Evolutionary conservation across 345 rosid species (phyloP), one percentile per base, ranked within the genome.

Genomic region (Fremontodendron californicum): DNA sequence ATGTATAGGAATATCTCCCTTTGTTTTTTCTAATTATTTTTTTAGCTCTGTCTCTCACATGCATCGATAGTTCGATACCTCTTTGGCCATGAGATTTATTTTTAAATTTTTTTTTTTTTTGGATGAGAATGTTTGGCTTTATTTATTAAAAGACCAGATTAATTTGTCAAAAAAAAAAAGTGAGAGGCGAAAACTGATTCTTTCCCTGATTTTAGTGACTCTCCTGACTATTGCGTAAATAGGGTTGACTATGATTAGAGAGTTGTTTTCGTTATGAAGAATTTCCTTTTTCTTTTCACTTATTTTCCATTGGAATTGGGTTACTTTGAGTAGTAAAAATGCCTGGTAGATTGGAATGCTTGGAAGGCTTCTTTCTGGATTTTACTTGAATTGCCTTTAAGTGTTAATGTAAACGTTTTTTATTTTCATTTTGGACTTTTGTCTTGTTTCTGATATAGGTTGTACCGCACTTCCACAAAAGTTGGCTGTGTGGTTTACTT

Each of bases 381-480:
- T 11, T 21, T 55, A 10, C 13, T 55, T 21, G 61, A 19, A 3
- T 21, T 55, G n/a, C 0, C 12, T 1, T 37, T 66, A 4, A 0
- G 7, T 18, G 1, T 52, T 35, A 23, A 45, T 23, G 43, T 51
- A 27, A 6, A 2, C 31, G 29, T 21, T 15, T 11, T 19, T 21
- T 48, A 25, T 39, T 62, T 65, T 69, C n/a, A 25, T 61, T 58
- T 77, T 19, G 71, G 78, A 70, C 69, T 81, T 73, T 11, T 76
- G 18, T 78, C 45, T 18, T 40, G 49, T 78, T 84, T 75, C 27
- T 72, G 31, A 31, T 29, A 51, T 86, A 89, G 93, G 84, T 82
- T 70, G 76, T 81, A 31, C 83, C 69, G 73, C 88, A 81, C 74
- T 84, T 84, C 75, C 85, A 78, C 71, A 76, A 76, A 77, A 85